Base-by-base conservation (phyloP, 108 stramenopile genomes). In the Nitzschia inconspicua region DNA sequence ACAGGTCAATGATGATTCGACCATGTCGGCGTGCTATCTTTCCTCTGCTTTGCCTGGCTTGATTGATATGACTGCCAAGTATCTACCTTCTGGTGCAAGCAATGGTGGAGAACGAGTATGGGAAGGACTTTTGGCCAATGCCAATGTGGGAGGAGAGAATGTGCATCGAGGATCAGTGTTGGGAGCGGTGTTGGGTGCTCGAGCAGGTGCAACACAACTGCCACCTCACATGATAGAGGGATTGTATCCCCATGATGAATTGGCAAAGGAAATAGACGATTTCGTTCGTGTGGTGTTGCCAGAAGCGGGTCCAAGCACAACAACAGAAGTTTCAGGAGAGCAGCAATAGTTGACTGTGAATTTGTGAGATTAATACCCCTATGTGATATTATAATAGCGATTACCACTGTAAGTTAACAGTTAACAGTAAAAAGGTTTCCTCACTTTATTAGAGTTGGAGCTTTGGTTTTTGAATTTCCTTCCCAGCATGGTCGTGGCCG, bases 61-160 rank as follows among this genome's bases (percentile, higher is more conserved):
- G 3, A 46, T 91, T 4, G 77, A 84, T 48, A 83, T 88, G 73
- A 42, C 85, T 13, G 63, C 73, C 63, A 95, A 88, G 61, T 87
- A 93, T 73, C 49, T 70, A 8, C 57, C 49, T 30, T 23, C 24
- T 66, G 40, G 44, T 2, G 28, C 49, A 32, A 48, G 24, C 60
- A 47, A 53, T 8, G 26, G 47, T 26, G 44, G 46, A 39, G 67
- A 57, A 18, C 67, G 43, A 4, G 75, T 63, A 22, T 87, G 86
- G 79, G 55, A 58, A 3, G 95, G 77, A 9, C 65, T 95, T 2
- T 32, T 93, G 7, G 78, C 80, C 29, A 93, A 86, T 68, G 89
- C 91, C 59, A 95, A 93, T 52, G 80, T 77, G 0, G 95, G 95
- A 2, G 95, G 95, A 22, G 95, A 95, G 52, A 95, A 95, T 74